Evolutionary conservation across 1,284 basidiomycete genomes (phyloP), one percentile per base, ranked within the genome.

Genomic region (Kalmanozyma brasiliensis): DNA sequence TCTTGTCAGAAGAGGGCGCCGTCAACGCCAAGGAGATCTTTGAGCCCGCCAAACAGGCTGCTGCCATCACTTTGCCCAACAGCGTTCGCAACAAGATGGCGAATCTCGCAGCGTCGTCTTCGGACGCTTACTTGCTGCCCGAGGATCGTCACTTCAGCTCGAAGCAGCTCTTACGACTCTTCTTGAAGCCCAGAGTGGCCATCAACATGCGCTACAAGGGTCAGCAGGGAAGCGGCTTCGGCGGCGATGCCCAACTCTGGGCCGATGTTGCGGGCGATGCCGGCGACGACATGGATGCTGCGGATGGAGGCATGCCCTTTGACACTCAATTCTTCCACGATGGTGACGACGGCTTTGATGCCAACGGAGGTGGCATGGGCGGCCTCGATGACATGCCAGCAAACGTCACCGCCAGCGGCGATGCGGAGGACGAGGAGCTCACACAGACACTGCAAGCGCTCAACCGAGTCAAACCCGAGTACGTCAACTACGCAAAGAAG

Each of bases 101-200:
- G 56, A 64, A 45, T 45, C 43, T 55, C 13, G 55, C 66, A 24
- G 59, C 59, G 1, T 47, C 64, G 7, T 68, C 65, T 4, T 56
- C 61, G 13, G 67, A 70, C n/a, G 61, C 92, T 58, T 90, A 93
- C 77, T 87, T 89, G 8, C 85, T 98, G 45, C 95, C 95, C 1
- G 93, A 97, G 76, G 95, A 99, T 82, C 96, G 95, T 89, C 95
- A 98, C 83, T 99, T 98, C 82, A 91, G 90, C 48, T 92, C 90
- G 77, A 87, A 89, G 67, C 91, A 95, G 76, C 86, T 99, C 8
- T 87, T 98, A 34, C 89, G 93, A 3, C 83, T 98, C 36, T 98
- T 98, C 86, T 84, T 97, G 77, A 99, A 99, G 83, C 95, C 78
- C 4, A 73, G 76, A 35, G 75, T 76, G 17, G 68, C 71, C 10